Evolutionary conservation across 495 filamentous ascomycete species (phyloP), one percentile per base, ranked within the genome.

Genomic region (Aspergillus incahuasiensis): DNA sequence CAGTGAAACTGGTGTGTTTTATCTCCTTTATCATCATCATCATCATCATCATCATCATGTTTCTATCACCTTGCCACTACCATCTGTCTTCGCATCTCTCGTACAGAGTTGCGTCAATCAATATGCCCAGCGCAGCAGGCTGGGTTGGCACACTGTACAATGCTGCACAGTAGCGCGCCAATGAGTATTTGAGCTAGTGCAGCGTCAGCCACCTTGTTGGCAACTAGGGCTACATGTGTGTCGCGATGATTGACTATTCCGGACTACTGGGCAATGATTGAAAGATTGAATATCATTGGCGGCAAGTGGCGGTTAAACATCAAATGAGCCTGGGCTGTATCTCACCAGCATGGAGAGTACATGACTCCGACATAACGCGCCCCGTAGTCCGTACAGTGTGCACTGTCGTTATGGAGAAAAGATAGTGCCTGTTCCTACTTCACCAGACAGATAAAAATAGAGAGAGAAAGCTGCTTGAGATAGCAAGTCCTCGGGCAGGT

Each of bases 211-310:
- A 58, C 56, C 59, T 60, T 60, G 59, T 56, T 62, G 56, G 58
- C 62, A 57, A 60, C 45, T 30, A 48, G 53, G 20, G n/a, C 55
- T 59, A 61, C 58, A 64, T 65, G 62, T 62, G 62, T 60, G 59
- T 54, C n/a, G 40, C 57, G 52, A 13, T 54, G 56, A 59, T 61
- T 59, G 56, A 56, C 35, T 55, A 20, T 55, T n/a, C n/a, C n/a
- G n/a, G n/a, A n/a, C n/a, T n/a, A n/a, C n/a, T n/a, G 56, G 55
- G 42, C 41, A 58, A 24, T 57, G 54, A 58, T 42, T 49, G 24
- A 25, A 52, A 20, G 8, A 30, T 20, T 30, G n/a, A 52, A 34
- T 58, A 41, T 54, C 25, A 58, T 60, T 60, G 61, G 57, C 41
- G 46, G 49, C 28, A 12, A 24, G 9, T 56, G 28, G 38, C 19